Evolutionary conservation across 225 moss, liverwort and hornwort species (phyloP), one percentile per base, ranked within the genome.

Genomic region (Sphagnum contortum): DNA sequence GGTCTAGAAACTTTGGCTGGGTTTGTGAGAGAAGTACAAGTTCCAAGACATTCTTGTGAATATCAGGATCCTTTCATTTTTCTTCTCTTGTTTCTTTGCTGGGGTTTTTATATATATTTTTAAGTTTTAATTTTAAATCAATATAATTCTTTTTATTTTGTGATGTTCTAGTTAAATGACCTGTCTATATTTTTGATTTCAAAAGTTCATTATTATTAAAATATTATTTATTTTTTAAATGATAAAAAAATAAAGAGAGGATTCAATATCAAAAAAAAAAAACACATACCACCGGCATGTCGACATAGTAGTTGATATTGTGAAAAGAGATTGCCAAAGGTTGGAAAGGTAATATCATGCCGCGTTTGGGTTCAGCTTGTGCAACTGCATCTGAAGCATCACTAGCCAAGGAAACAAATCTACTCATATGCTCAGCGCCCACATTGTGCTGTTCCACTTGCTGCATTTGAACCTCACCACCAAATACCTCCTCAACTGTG

Each of bases 261-360:
- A 63, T 63, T 48, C 44, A 45, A 49, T 49, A 44, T 44, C 6
- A 51, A 50, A 50, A 11, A 10, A 5, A 49, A 45, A 56, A 8
- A 8, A 10, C 8, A 50, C 44, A 8, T 65, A 67, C 62, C n/a
- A 70, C 71, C 11, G 84, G 80, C 81, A 87, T 83, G 68, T 80
- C 82, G 6, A 94, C 94, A 0, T 57, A 91, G 75, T 94, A 94
- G 47, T 76, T 83, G 4, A 91, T 83, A 12, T 89, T 75, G 10
- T 82, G 75, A 64, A 94, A 94, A 0, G 83, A 79, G 71, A 94
- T 89, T 8, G 89, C 64, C 11, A 91, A 61, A 3, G 94, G 91
- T 62, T 87, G 76, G 75, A 94, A 94, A 0, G 89, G 94, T 49
- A 94, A 62, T 44, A 91, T 83, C 91, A 91, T 91, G 13, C 94